These are phyloP conservation scores for Canavalia ensiformis DNA, from an alignment of 306 rosid genomes.

Conservation along the genomic window DNA sequence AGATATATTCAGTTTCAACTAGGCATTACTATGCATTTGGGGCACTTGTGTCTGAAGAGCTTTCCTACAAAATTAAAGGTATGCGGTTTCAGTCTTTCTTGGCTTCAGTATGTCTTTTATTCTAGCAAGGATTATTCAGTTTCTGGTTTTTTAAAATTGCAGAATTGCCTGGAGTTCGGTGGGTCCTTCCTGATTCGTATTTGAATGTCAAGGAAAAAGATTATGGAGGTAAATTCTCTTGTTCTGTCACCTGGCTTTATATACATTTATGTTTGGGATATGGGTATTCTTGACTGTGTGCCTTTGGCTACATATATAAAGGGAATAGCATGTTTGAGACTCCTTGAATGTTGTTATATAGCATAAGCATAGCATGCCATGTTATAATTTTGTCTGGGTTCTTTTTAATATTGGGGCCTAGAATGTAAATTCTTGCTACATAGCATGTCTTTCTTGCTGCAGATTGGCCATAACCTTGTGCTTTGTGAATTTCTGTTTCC, in stretches of 20 bases:
- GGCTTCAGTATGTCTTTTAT: neutral
- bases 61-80: slow-evolving; percentile 88
- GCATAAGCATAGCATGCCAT: neutral
- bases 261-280: neutral
- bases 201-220: slow-evolving; percentile 91
- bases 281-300: neutral
- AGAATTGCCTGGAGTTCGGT: slow-evolving; percentile 86
- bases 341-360: neutral
- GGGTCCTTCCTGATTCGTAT: slow-evolving; percentile 99
- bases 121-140: neutral
- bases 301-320: neutral
- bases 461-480: neutral
- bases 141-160: slow-evolving; percentile 33
- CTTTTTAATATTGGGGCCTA: neutral
- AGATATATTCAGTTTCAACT: slow-evolving; percentile 95
- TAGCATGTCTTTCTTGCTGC: slow-evolving; percentile 13
- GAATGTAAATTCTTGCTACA: neutral
- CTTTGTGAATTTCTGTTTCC: slow-evolving; percentile 27
- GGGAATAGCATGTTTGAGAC: neutral
- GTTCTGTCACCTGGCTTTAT: slow-evolving; percentile 19
- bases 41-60: slow-evolving; percentile 84
- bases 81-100: neutral
- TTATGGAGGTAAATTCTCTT: slow-evolving; percentile 78
- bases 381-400: neutral
- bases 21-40: slow-evolving; percentile 93